Percentiles rank a stretch among this genome's conserved stretches.
Evolutionary conservation across 257 asterid genomes (phyloP).

Genomic region (Gardenia jasminoides): DNA sequence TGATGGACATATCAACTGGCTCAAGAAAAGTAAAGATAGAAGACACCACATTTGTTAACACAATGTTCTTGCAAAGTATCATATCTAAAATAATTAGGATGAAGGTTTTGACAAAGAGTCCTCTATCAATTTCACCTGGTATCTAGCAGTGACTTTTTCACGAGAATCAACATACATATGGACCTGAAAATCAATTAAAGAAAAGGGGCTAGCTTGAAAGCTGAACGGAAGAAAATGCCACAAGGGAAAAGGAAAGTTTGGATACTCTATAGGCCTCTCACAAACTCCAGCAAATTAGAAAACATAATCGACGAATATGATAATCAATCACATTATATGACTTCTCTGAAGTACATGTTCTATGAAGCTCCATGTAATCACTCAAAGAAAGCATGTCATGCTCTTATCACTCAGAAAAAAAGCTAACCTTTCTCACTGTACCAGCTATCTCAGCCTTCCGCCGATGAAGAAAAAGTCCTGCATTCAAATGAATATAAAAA

Average conservation of each 20-base stretch:
- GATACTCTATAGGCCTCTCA: neutral
- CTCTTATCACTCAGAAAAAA: slow-evolving; percentile 3
- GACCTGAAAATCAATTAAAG: slow-evolving; percentile 46
- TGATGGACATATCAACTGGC: slow-evolving; percentile 93
- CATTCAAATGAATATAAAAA: slow-evolving; percentile 18
- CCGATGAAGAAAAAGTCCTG: slow-evolving; percentile 97
- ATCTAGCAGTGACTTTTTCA: slow-evolving; percentile 94
- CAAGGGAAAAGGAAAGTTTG: neutral
- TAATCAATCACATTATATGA: no score
- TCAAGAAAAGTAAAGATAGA: neutral
- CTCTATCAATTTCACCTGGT: slow-evolving; percentile 54
- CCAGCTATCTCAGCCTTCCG: slow-evolving; percentile 87
- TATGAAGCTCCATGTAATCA: neutral
- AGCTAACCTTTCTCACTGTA: slow-evolving; percentile 70
- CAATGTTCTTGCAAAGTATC: neutral
- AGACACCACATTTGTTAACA: neutral
- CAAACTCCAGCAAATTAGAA: no score
- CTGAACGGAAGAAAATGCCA: neutral
- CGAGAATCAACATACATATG: slow-evolving; percentile 79
- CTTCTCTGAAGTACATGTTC: neutral
- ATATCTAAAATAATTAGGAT: neutral
- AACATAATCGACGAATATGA: no score
- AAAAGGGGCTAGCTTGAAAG: slow-evolving; percentile 18
- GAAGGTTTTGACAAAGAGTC: neutral
- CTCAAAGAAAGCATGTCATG: neutral